These are phyloP conservation scores for Verticillium tricorpus DNA, from an alignment of 2,329 filamentous ascomycete genomes.

Conservation along the genomic window DNA sequence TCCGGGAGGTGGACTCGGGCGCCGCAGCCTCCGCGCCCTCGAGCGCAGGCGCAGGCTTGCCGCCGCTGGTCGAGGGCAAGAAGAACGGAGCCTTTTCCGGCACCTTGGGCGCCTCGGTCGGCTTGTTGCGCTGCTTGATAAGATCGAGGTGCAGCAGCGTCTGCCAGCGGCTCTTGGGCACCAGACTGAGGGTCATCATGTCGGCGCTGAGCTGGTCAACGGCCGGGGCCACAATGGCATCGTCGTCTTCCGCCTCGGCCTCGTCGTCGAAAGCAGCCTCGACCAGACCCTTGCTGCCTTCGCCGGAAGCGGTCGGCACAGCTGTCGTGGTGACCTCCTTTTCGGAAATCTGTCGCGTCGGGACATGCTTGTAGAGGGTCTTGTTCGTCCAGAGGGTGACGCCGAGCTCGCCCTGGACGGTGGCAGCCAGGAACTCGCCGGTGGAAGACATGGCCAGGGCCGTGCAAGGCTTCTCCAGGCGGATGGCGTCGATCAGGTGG, in stretches of 20 bases:
- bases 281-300: constrained; percentile 70
- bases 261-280: constrained; percentile 68
- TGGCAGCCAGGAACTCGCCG: constrained; percentile 91
- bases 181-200: constrained; percentile 82
- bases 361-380: constrained; percentile 82
- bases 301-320: constrained; percentile 74
- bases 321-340: constrained; percentile 62
- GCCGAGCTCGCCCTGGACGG: constrained; percentile 75
- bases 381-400: constrained; percentile 97
- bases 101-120: constrained; percentile 82
- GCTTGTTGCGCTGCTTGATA: constrained; percentile 92
- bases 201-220: constrained; percentile 77
- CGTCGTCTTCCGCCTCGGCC: constrained; percentile 43
- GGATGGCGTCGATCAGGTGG: constrained; percentile 90
- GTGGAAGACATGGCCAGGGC: constrained; percentile 83
- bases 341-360: constrained; percentile 80
- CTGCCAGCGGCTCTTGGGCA: constrained; percentile 91
- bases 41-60: constrained; percentile 23
- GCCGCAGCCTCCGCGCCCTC: constrained; percentile 30
- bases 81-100: constrained; percentile 97
- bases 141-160: constrained; percentile 87
- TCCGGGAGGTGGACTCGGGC: constrained; percentile 53
- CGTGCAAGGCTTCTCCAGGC: constrained; percentile 72
- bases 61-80: constrained; percentile 61
- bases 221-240: constrained; percentile 48